A percentile compares a stretch with the other conserved stretches of the same genome.
Evolutionary conservation across 352 stramenopile genomes (phyloP).

Genomic region (Globisporangium acanthophoron): DNA sequence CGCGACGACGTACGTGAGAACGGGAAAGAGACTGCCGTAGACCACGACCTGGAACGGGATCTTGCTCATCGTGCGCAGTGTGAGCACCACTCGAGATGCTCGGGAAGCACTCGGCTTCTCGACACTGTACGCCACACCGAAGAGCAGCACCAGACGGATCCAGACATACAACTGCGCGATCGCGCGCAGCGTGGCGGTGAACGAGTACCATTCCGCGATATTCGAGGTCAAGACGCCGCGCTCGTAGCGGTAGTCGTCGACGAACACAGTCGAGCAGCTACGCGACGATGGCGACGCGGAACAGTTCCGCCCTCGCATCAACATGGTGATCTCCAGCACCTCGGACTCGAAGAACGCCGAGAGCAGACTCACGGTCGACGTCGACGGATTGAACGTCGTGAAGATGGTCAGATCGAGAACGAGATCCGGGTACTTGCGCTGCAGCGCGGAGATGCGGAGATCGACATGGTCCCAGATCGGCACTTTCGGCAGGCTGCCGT

Average conservation of each 20-base stretch:
- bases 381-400: constrained; percentile 12
- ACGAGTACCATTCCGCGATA: constrained; percentile 23
- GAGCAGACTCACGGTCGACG: constrained; percentile 1
- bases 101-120: background rate
- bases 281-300: background rate
- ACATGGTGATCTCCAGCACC: constrained; percentile 20
- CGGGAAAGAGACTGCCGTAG: constrained; percentile 39
- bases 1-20: constrained; percentile 27
- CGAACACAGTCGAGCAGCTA: constrained; percentile 26
- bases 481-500: constrained; percentile 7
- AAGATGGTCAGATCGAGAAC: constrained; percentile 15
- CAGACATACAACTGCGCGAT: constrained; percentile 42
- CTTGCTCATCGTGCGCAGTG: constrained; percentile 19
- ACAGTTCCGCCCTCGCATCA: constrained; percentile 17
- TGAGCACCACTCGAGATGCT: background rate
- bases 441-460: constrained; percentile 7
- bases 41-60: constrained; percentile 53
- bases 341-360: constrained; percentile 16
- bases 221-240: constrained; percentile 28
- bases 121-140: constrained; percentile 18
- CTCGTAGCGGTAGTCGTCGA: constrained; percentile 56
- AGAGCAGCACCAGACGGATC: constrained; percentile 30
- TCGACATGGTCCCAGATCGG: constrained; percentile 19
- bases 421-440: constrained; percentile 12
- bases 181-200: constrained; percentile 24